phyloP scores from a whole-genome alignment of 208 protist species.

The Acanthamoeba lenticulata region DNA sequence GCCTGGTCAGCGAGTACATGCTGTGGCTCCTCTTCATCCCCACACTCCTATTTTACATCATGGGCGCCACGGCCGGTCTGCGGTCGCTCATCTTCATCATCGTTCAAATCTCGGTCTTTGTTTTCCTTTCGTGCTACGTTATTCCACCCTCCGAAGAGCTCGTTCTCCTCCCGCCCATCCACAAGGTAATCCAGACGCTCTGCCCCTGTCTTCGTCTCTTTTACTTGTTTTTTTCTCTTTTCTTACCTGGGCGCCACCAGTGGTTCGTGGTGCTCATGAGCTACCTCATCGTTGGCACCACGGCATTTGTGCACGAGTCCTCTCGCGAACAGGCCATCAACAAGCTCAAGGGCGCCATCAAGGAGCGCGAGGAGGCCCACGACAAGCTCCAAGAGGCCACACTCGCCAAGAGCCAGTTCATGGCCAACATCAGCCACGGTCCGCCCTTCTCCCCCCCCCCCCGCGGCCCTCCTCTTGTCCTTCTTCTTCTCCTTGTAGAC shows the following conservation, averaged over 20 bases:
- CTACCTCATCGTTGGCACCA: slow-evolving; percentile 16
- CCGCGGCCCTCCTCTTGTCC: no score
- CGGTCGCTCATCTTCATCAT: slow-evolving; percentile 34
- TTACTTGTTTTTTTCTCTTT: background rate
- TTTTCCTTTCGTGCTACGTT: slow-evolving; percentile 12
- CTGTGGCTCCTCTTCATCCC: slow-evolving; percentile 38
- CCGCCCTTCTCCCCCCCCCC: background rate
- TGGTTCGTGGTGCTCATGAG: slow-evolving; percentile 19
- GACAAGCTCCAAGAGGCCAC: slow-evolving; percentile 3
- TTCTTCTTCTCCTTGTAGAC: no score
- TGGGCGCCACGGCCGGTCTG: slow-evolving; percentile 5
- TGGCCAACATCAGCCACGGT: slow-evolving; percentile 65
- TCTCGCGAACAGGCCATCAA: background rate
- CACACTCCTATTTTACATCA: slow-evolving; percentile 30
- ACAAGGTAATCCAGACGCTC: background rate
- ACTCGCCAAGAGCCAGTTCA: slow-evolving; percentile 48
- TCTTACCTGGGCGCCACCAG: no score
- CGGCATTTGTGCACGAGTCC: slow-evolving; percentile 43
- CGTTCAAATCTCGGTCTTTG: background rate
- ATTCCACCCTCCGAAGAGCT: background rate
- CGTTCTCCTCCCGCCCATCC: background rate
- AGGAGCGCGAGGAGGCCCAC: slow-evolving; percentile 46
- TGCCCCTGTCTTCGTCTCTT: background rate
- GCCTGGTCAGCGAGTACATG: slow-evolving; percentile 39
- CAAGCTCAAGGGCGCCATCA: background rate